Evolutionary conservation across 176 grass and related monocot genomes (phyloP).

Genomic region (Carex parvula): DNA sequence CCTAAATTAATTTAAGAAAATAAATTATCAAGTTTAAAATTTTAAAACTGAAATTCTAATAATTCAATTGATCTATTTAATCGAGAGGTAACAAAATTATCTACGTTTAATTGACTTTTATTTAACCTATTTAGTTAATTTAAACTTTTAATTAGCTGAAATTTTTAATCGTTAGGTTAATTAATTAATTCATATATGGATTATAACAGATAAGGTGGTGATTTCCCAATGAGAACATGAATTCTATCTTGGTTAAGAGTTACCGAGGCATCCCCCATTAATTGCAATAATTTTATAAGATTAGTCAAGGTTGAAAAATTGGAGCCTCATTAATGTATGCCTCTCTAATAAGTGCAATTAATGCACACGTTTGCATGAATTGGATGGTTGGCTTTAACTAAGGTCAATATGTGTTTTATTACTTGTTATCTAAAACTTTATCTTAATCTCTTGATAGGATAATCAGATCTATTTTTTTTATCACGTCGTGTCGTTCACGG

Average conservation of each 20-base stretch:
- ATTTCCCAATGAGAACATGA: constrained; percentile 28
- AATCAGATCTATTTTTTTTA: background rate
- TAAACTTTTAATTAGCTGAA: no score
- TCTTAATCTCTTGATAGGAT: background rate
- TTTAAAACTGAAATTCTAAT: no score
- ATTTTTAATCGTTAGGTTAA: no score
- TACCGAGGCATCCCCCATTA: background rate
- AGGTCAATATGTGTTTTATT: constrained; percentile 6
- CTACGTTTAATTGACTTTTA: no score
- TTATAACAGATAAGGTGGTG: constrained; percentile 19
- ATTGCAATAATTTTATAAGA: constrained; percentile 11
- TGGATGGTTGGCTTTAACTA: constrained; percentile 2
- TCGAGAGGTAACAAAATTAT: no score
- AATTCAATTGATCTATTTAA: no score
- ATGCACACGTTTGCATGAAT: constrained; percentile 32
- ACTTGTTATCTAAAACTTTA: background rate
- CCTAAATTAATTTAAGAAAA: no score
- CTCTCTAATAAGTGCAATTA: constrained; percentile 27
- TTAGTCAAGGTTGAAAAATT: constrained; percentile 23
- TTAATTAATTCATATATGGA: no score
- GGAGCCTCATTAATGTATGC: constrained; percentile 20
- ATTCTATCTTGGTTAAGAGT: constrained; percentile 4
- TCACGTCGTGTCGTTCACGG: background rate
- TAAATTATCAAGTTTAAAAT: no score
- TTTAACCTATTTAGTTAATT: no score